Percentiles rank a stretch among this genome's conserved stretches.
Conservation (phyloP, 2,329 filamentous ascomycete species). For the Penicillium concentricum region DNA sequence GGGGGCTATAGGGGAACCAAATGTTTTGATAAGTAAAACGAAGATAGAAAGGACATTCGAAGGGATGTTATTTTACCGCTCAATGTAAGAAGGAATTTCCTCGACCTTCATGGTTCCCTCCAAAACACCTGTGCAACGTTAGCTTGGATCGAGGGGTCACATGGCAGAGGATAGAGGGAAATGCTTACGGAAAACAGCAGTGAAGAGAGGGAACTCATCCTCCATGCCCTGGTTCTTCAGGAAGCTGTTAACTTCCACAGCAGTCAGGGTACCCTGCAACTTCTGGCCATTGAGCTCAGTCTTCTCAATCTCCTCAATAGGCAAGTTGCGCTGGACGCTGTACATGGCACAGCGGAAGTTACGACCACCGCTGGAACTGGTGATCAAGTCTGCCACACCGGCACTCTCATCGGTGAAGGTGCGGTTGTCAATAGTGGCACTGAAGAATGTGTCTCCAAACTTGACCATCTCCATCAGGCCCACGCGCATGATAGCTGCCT, state of each 20-base stretch:
- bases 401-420: conserved; percentile 98
- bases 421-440: conserved; percentile 70
- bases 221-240: conserved; percentile 75
- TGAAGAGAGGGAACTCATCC: conserved; percentile 87
- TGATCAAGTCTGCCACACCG: conserved; percentile 93
- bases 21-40: conserved; percentile 23
- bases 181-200: conserved; percentile 68
- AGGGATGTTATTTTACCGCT: conserved; percentile 38
- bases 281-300: conserved; percentile 94
- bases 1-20: conserved; percentile 19
- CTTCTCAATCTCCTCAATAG: conserved; percentile 83
- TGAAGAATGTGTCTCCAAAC: conserved; percentile 93
- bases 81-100: conserved; percentile 73
- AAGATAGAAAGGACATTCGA: conserved; percentile 3
- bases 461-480: conserved; percentile 95
- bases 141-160: conserved; percentile 17
- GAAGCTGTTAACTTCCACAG: conserved; percentile 87
- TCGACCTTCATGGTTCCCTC: conserved; percentile 73
- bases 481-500: conserved; percentile 97
- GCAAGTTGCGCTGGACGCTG: conserved; percentile 73
- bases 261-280: conserved; percentile 89
- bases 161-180: neutral
- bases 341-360: conserved; percentile 94
- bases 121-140: conserved; percentile 60
- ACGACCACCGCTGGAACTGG: conserved; percentile 83